A percentile compares a stretch with the other conserved stretches of the same genome.
Evolutionary conservation across 371 early-diverging fungal genomes (phyloP).

Genomic region (Lichtheimia ornata): DNA sequence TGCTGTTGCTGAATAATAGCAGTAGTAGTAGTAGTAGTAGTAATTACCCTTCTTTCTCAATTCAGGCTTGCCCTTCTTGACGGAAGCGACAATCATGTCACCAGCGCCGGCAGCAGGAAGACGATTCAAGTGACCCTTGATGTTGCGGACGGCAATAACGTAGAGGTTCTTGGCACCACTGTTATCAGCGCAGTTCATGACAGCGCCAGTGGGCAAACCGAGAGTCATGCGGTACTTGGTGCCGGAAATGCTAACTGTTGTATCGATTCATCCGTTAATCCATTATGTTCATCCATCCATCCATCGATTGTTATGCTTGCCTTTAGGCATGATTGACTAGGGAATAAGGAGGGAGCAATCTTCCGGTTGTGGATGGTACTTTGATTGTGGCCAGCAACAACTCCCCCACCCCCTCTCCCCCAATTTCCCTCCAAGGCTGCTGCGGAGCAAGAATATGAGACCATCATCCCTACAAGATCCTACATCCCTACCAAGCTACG

Average conservation of each 20-base stretch:
- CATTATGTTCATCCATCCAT: slow-evolving; percentile 8
- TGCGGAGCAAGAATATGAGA: too few relatives aligned
- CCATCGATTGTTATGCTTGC: slow-evolving; percentile 11
- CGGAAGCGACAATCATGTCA: slow-evolving; percentile 99
- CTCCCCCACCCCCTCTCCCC: too few relatives aligned
- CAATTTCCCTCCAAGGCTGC: too few relatives aligned
- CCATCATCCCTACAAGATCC: too few relatives aligned
- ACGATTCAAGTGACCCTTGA: slow-evolving; percentile 97
- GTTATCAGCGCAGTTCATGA: slow-evolving; percentile 99
- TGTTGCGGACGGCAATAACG: slow-evolving; percentile 98
- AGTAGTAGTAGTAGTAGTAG: too few relatives aligned
- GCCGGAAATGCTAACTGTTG: slow-evolving; percentile 76
- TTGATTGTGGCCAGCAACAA: too few relatives aligned
- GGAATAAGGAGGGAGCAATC: background rate
- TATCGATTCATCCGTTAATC: slow-evolving; percentile 2
- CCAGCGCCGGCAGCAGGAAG: slow-evolving; percentile 99
- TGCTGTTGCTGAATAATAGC: too few relatives aligned
- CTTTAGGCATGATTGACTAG: slow-evolving; percentile 13
- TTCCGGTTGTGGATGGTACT: too few relatives aligned
- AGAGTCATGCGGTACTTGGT: slow-evolving; percentile 99
- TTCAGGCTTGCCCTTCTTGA: slow-evolving; percentile 99
- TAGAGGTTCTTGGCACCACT: slow-evolving; percentile 99
- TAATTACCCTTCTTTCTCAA: slow-evolving; percentile 97
- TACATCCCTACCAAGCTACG: too few relatives aligned
- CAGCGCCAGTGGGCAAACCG: slow-evolving; percentile 99